Evolutionary conservation across 495 filamentous ascomycete genomes (phyloP).

Genomic region (Cercophora sp.): DNA sequence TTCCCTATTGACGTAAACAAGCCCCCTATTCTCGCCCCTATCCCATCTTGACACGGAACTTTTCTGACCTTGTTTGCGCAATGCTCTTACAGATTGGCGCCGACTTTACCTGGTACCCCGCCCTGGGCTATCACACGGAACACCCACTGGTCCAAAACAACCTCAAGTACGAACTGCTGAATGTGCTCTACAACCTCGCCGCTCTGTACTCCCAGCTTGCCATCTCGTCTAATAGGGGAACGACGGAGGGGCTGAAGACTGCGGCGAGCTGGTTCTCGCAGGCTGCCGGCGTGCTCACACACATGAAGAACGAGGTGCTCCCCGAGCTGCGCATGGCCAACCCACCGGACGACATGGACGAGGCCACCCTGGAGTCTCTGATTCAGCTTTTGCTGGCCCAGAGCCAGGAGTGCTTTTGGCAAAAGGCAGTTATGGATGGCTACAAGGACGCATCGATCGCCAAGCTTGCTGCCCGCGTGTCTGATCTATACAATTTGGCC

Average conservation of each 20-base stretch:
- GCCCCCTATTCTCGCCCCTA: not conserved
- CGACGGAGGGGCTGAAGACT: slow-evolving; percentile 79
- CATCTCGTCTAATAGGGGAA: slow-evolving; percentile 67
- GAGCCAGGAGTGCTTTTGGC: slow-evolving; percentile 96
- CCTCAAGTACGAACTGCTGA: slow-evolving; percentile 90
- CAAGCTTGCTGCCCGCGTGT: slow-evolving; percentile 85
- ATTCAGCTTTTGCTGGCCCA: slow-evolving; percentile 84
- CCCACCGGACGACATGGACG: slow-evolving; percentile 95
- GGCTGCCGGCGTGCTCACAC: slow-evolving; percentile 75
- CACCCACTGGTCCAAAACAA: slow-evolving; percentile 85
- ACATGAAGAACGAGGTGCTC: slow-evolving; percentile 74
- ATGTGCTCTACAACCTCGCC: slow-evolving; percentile 87
- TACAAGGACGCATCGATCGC: slow-evolving; percentile 89
- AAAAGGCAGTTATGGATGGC: slow-evolving; percentile 91
- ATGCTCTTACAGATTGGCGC: slow-evolving; percentile 70
- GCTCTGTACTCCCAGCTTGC: slow-evolving; percentile 92
- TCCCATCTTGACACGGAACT: no score
- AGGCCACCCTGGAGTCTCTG: slow-evolving; percentile 75
- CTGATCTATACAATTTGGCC: slow-evolving; percentile 82
- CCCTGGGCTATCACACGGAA: slow-evolving; percentile 83
- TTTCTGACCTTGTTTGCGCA: not conserved
- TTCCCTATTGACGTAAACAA: slow-evolving; percentile 87
- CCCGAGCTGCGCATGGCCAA: slow-evolving; percentile 75
- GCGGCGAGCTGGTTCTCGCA: slow-evolving; percentile 91
- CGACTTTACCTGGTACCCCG: slow-evolving; percentile 93